These are phyloP conservation scores for Kodamaea plutei DNA, from an alignment of 1,139 yeast genomes.

Conservation along the genomic window DNA sequence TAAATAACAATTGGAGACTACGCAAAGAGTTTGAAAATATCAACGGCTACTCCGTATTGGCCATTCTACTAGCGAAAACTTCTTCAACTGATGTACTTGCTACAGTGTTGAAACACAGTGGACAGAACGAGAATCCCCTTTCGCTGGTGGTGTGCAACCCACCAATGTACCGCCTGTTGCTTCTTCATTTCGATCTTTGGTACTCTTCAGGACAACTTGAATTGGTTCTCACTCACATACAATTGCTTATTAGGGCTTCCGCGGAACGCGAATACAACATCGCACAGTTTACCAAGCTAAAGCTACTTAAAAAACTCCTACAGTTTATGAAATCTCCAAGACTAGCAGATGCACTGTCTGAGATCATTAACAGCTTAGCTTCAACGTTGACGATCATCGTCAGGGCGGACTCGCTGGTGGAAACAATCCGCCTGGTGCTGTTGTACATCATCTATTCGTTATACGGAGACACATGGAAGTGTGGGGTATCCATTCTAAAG, in stretches of 20 bases:
- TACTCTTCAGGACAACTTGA: slow-evolving; percentile 41
- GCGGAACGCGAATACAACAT: slow-evolving; percentile 47
- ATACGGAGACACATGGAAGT: slow-evolving; percentile 20
- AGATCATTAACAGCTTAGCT: slow-evolving; percentile 4
- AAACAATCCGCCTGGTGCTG: slow-evolving; percentile 32
- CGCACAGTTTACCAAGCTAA: slow-evolving; percentile 49
- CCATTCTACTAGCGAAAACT: slow-evolving; percentile 30
- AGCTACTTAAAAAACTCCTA: slow-evolving; percentile 48
- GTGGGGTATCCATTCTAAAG: slow-evolving; percentile 27
- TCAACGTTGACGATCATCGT: slow-evolving; percentile 22
- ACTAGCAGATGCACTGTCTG: slow-evolving; percentile 8
- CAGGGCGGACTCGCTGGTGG: slow-evolving; percentile 34
- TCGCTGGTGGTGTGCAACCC: slow-evolving; percentile 22
- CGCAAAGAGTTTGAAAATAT: slow-evolving; percentile 39
- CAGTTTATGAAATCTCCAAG: slow-evolving; percentile 43
- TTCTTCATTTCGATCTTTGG: slow-evolving; percentile 35
- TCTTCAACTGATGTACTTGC: slow-evolving; percentile 19
- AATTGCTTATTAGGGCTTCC: slow-evolving; percentile 49
- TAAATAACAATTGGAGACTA: slow-evolving; percentile 37
- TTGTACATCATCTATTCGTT: slow-evolving; percentile 35
- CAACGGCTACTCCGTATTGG: slow-evolving; percentile 40
- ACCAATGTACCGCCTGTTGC: slow-evolving; percentile 25
- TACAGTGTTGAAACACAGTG: slow-evolving; percentile 22
- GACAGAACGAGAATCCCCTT: slow-evolving; percentile 9
- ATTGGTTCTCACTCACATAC: slow-evolving; percentile 52